These are phyloP conservation scores for Penicillium sp. DNA, from an alignment of 2,329 filamentous ascomycete genomes.

Conservation along the genomic window DNA sequence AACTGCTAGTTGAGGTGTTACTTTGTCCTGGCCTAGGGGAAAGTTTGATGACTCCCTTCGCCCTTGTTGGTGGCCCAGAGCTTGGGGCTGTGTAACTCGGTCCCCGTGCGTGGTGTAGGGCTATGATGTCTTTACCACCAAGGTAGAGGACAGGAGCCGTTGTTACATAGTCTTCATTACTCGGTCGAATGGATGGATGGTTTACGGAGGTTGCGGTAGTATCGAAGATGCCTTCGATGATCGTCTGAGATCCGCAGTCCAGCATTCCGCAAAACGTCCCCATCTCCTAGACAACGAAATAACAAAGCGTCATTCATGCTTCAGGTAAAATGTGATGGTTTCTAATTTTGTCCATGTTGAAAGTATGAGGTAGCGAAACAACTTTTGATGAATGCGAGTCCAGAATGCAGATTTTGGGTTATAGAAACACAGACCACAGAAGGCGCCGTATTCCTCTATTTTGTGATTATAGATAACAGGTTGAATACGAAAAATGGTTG, in stretches of 20 bases:
- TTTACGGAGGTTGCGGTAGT: background rate
- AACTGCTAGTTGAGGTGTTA: background rate
- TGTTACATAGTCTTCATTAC: background rate
- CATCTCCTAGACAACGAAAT: slow-evolving; percentile 4
- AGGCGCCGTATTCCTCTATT: background rate
- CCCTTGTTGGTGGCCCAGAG: background rate
- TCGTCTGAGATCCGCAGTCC: background rate
- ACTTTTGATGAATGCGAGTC: background rate
- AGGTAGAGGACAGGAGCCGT: background rate
- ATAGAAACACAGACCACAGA: background rate
- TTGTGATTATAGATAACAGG: background rate
- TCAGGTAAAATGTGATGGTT: background rate
- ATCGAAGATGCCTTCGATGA: background rate
- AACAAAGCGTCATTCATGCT: background rate
- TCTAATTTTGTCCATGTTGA: slow-evolving; percentile 2
- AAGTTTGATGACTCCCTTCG: background rate
- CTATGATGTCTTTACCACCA: background rate
- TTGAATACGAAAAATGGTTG: background rate
- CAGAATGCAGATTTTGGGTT: slow-evolving; percentile 1
- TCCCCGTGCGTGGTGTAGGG: background rate
- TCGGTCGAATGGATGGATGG: background rate
- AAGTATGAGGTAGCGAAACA: background rate
- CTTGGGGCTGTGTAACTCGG: too few relatives aligned
- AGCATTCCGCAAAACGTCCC: slow-evolving; percentile 4
- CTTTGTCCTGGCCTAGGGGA: background rate